Conservation (phyloP, 129 eudicot genomes). For the Heracleum sosnowskyi region DNA sequence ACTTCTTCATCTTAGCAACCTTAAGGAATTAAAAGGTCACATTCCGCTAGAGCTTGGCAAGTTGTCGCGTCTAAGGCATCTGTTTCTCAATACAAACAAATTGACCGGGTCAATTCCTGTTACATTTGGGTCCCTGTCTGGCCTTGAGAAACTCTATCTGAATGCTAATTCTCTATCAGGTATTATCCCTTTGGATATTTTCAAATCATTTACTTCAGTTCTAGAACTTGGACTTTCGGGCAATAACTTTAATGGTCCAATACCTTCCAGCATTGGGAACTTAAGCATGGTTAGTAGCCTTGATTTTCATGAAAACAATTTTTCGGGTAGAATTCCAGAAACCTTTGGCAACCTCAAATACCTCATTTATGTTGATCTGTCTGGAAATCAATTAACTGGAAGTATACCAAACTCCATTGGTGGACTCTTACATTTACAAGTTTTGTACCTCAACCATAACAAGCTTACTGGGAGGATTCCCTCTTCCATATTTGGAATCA, state of each 20-base stretch:
- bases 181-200: constrained; percentile 29
- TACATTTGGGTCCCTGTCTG: constrained; percentile 28
- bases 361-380: constrained; percentile 43
- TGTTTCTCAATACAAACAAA: constrained; percentile 57
- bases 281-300: constrained; percentile 37
- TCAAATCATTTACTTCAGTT: constrained; percentile 25
- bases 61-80: constrained; percentile 36
- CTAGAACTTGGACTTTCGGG: constrained; percentile 54
- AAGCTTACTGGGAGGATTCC: constrained; percentile 60
- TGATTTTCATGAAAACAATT: constrained; percentile 52
- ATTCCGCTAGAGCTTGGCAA: constrained; percentile 74
- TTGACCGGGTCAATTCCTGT: constrained; percentile 53
- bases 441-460: constrained; percentile 50
- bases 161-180: constrained; percentile 47
- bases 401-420: constrained; percentile 56
- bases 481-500: constrained; percentile 36
- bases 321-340: constrained; percentile 48
- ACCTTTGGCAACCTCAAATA: constrained; percentile 44
- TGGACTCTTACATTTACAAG: constrained; percentile 28
- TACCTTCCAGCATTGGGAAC: constrained; percentile 51
- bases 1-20: constrained; percentile 68
- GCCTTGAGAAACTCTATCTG: constrained; percentile 45
- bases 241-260: constrained; percentile 45
- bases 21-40: constrained; percentile 48
- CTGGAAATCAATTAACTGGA: constrained; percentile 49